Conservation (phyloP, 495 filamentous ascomycete genomes). For the Cairneyella variabilis region DNA sequence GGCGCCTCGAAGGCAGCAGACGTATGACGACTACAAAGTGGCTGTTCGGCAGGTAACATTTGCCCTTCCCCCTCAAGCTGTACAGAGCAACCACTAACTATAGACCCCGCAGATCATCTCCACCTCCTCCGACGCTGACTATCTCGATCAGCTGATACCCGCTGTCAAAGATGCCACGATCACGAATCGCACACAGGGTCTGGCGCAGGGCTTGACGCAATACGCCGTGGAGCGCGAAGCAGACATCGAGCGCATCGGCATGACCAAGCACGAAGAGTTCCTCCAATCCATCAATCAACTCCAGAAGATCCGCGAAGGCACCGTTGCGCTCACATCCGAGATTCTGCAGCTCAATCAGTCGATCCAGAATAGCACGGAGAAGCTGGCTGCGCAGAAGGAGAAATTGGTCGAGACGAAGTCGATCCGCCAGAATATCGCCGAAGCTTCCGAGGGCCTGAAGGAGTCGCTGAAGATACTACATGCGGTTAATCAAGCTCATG, state of each 20-base stretch:
- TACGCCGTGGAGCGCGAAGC: conserved; percentile 82
- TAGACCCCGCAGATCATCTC: conserved; percentile 71
- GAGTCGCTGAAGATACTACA: conserved; percentile 90
- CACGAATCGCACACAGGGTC: conserved; percentile 65
- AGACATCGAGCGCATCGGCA: conserved; percentile 93
- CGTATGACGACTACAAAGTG: conserved; percentile 50
- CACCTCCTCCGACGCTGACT: conserved; percentile 86
- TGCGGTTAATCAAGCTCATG: conserved; percentile 91
- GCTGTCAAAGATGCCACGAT: conserved; percentile 84
- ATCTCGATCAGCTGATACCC: conserved; percentile 90
- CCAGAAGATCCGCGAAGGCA: conserved; percentile 83
- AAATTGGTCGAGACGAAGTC: conserved; percentile 84
- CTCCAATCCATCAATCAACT: conserved; percentile 89
- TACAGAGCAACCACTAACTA: not conserved
- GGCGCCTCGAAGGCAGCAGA: conserved; percentile 36
- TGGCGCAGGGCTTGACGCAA: conserved; percentile 71
- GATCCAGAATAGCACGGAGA: conserved; percentile 93
- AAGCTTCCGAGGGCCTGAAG: conserved; percentile 82
- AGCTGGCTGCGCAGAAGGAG: conserved; percentile 91
- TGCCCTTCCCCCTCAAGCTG: not conserved
- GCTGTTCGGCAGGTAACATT: conserved; percentile 45
- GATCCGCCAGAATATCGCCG: conserved; percentile 94
- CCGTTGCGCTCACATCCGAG: conserved; percentile 81
- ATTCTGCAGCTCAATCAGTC: conserved; percentile 90
- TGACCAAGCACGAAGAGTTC: conserved; percentile 95